Conservation (phyloP, 768 basidiomycete species). For the Phlegmacium glaucopus region DNA sequence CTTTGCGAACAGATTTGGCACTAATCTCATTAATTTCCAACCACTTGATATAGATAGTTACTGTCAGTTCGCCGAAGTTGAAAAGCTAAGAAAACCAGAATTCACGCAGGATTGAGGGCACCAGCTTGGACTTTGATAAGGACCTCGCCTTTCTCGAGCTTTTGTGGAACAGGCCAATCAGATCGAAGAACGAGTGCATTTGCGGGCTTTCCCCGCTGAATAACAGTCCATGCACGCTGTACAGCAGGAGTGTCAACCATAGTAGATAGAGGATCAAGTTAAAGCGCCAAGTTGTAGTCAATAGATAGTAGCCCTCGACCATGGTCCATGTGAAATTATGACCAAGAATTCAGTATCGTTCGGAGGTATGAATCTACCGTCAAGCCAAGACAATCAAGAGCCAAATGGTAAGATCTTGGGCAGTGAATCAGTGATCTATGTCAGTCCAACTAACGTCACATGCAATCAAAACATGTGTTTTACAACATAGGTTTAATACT, state of each 20-base stretch:
- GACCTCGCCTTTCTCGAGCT: constrained; percentile 29
- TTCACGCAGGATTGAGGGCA: constrained; percentile 69
- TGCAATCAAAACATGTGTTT: too few relatives aligned
- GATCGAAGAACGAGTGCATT: constrained; percentile 29
- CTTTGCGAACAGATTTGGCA: constrained; percentile 44
- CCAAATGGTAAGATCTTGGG: too few relatives aligned
- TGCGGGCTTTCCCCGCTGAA: constrained; percentile 28
- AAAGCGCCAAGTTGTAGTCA: too few relatives aligned
- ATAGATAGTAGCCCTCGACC: too few relatives aligned
- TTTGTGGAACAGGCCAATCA: constrained; percentile 36
- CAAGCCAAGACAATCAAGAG: too few relatives aligned
- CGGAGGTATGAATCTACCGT: too few relatives aligned
- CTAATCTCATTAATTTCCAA: constrained; percentile 49
- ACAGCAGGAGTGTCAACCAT: constrained; percentile 22
- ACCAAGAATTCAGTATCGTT: too few relatives aligned
- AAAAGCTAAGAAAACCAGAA: constrained; percentile 1
- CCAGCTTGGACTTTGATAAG: constrained; percentile 36
- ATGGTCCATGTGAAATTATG: too few relatives aligned
- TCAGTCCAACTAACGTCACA: too few relatives aligned
- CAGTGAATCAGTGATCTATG: too few relatives aligned
- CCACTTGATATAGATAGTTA: constrained; percentile 38
- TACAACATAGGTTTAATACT: too few relatives aligned
- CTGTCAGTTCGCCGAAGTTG: neutral
- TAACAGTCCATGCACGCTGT: constrained; percentile 38
- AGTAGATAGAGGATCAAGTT: too few relatives aligned